A percentile compares a stretch with the other conserved stretches of the same genome.
Conservation (phyloP, 106 monocot genomes). For the Gastrodia elata region DNA sequence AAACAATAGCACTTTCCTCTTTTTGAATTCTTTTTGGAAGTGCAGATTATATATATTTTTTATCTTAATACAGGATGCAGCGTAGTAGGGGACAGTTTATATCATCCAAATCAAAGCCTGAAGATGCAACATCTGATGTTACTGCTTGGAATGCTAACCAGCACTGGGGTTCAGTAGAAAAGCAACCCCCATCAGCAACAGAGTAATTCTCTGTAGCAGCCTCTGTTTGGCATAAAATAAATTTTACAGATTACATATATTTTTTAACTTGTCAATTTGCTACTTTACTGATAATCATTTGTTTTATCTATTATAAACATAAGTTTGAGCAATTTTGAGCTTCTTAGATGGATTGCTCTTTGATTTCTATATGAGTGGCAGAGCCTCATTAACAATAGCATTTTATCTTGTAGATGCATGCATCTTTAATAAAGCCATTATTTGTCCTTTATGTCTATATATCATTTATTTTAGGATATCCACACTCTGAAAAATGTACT, state of each 20-base stretch:
- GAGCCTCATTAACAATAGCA: not conserved
- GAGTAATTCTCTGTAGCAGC: conserved; percentile 25
- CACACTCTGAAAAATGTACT: not conserved
- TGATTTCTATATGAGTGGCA: not conserved
- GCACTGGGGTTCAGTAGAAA: conserved; percentile 53
- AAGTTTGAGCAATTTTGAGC: not conserved
- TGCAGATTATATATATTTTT: not conserved
- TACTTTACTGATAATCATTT: not conserved
- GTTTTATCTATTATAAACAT: not conserved
- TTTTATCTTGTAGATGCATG: not conserved
- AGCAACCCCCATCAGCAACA: conserved; percentile 56
- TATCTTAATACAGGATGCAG: conserved; percentile 62
- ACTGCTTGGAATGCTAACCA: conserved; percentile 48
- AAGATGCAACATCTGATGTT: conserved; percentile 38
- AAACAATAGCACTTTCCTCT: not conserved
- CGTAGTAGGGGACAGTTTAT: conserved; percentile 88
- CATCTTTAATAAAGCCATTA: not conserved
- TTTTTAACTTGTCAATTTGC: not conserved
- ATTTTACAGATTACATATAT: not conserved
- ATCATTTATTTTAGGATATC: not conserved
- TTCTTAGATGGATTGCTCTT: not conserved
- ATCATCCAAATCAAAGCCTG: conserved; percentile 80
- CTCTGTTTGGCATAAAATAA: not conserved
- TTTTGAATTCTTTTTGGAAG: no score
- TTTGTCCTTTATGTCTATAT: not conserved